Base-by-base conservation (phyloP, 306 rosid species). In the Purshia tridentata region DNA sequence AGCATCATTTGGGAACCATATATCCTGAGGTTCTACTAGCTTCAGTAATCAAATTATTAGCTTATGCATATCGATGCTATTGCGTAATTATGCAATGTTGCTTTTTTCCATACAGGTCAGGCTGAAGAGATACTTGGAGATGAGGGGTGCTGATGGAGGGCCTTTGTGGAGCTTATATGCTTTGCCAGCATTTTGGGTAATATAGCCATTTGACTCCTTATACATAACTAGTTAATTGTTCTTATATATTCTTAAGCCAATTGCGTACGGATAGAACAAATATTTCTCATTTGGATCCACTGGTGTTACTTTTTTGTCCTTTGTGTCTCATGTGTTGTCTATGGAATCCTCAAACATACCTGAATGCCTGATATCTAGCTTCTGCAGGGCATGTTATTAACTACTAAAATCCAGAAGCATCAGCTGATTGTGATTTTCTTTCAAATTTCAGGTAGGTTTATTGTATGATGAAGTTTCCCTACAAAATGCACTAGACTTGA, bases 91-190 rank as follows among this genome's bases (percentile, higher is more conserved):
- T 64, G 48, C 6, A 6, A 15, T 65, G 7, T 68, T 29, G 58
- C 16, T 29, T 74, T 64, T 64, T 72, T 77, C 23, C 76, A 47
- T 84, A 76, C 90, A 91, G 99, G 98, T 95, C 69, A 90, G 99
- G 84, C 83, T 95, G 81, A 95, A 95, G 91, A 87, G 99, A 77
- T 95, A 95, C 82, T 79, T 95, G 86, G 99, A 95, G 86, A 95
- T 95, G 99, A 88, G 99, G 86, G 98, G 98, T 22, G 92, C 98
- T 80, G 99, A 95, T 81, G 99, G 97, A 78, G 99, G 99, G 12
- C 99, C 99, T 69, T 95, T 96, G 99, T 88, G 99, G 91, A 91
- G 97, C 81, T 83, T 95, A 75, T 91, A 96, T 78, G 98, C 98
- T 78, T 85, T 95, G 84, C 99, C 99, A 53, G 98, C 99, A 55